Base-by-base conservation (phyloP, 495 filamentous ascomycete species). In the Lichenothelia convexa region DNA sequence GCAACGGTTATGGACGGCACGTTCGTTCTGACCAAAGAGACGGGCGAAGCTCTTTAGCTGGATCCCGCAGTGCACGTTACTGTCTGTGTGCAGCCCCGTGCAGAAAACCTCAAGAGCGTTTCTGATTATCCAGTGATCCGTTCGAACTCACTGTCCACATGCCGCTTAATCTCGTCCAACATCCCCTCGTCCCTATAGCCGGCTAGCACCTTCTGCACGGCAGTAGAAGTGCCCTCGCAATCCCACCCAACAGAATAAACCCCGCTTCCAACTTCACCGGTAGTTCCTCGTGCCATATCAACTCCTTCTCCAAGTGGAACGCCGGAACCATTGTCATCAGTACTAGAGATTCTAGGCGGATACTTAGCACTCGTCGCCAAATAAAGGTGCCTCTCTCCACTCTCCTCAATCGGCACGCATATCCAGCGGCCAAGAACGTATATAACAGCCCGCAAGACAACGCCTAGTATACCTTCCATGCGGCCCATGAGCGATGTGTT, bases 71-170 rank as follows among this genome's bases (percentile, higher is more conserved):
- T n/a, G n/a, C n/a, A n/a, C n/a, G n/a, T n/a, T n/a, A n/a, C n/a
- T n/a, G n/a, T n/a, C n/a, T n/a, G n/a, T n/a, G n/a, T n/a, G n/a
- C n/a, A n/a, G n/a, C n/a, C n/a, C n/a, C n/a, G n/a, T n/a, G n/a
- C n/a, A n/a, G n/a, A n/a, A n/a, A n/a, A n/a, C n/a, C n/a, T n/a
- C n/a, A n/a, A n/a, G n/a, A n/a, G n/a, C n/a, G n/a, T n/a, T n/a
- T n/a, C n/a, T n/a, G n/a, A n/a, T n/a, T n/a, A n/a, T 27, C 24
- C 24, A 27, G 24, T 57, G 18, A 62, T 51, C 3, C 57, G 42
- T 18, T 44, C 39, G 41, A 68, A 70, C 29, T 68, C 60, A 5
- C 44, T 56, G 40, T 60, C 42, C 2, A 60, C 70, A 47, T 73
- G 60, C 34, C 56, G 31, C 67, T 63, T 71, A 13, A 71, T 39